Conservation (phyloP, 306 rosid species). For the Sesbania bispinosa region DNA sequence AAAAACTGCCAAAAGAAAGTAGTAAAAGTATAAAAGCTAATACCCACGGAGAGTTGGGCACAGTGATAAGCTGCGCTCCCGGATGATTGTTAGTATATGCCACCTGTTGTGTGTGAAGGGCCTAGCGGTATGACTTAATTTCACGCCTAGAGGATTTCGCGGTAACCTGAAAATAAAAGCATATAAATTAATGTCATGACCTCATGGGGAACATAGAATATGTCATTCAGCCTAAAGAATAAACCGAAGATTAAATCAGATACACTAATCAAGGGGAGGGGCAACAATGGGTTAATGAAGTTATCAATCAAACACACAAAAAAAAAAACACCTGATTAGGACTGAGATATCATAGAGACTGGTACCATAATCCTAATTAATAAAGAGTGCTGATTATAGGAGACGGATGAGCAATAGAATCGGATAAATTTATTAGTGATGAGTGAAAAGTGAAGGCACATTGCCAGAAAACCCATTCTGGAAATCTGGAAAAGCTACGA, state of each 20-base stretch:
- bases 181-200: neutral
- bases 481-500: constrained; percentile 23
- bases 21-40: neutral
- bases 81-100: neutral
- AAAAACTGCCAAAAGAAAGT: neutral
- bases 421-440: constrained; percentile 11
- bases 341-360: neutral
- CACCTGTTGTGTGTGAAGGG: neutral
- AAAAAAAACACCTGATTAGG: neutral
- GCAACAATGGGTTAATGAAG: neutral
- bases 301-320: neutral
- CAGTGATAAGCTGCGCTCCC: neutral
- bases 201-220: neutral
- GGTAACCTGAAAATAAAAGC: neutral
- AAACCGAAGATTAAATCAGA: neutral
- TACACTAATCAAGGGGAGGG: neutral
- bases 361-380: too few relatives aligned
- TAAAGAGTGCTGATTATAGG: too few relatives aligned
- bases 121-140: neutral
- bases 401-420: neutral
- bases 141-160: neutral
- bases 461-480: constrained; percentile 32
- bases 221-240: neutral
- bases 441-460: constrained; percentile 40
- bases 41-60: neutral